phyloP scores from a whole-genome alignment of 2,329 filamentous ascomycete genomes.

The Aspergillus pseudoviridinutans region DNA sequence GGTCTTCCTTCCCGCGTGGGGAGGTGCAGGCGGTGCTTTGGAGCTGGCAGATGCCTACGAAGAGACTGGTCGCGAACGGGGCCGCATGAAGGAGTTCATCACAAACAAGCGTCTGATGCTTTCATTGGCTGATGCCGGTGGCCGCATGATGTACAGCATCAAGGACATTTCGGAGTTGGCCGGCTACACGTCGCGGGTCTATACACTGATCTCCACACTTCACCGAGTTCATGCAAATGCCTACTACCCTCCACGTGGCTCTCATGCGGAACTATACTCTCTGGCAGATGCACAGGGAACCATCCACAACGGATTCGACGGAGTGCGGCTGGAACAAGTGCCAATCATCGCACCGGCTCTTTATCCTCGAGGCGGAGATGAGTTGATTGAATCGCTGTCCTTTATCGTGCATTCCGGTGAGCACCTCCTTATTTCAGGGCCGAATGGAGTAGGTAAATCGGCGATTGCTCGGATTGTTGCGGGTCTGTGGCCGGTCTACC shows the following conservation, averaged over 20 bases:
- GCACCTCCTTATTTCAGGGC: constrained; percentile 88
- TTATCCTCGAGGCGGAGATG: constrained; percentile 86
- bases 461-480: constrained; percentile 83
- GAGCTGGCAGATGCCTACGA: constrained; percentile 53
- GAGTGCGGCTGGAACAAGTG: constrained; percentile 87
- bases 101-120: constrained; percentile 99
- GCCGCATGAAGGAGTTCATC: constrained; percentile 97
- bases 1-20: constrained; percentile 92
- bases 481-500: constrained; percentile 93
- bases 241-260: constrained; percentile 67
- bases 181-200: constrained; percentile 92
- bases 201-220: constrained; percentile 89
- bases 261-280: constrained; percentile 76
- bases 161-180: constrained; percentile 95
- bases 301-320: constrained; percentile 90
- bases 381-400: constrained; percentile 81
- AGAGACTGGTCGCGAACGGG: constrained; percentile 58
- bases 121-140: constrained; percentile 90
- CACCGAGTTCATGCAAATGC: constrained; percentile 89
- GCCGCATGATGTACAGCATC: constrained; percentile 99
- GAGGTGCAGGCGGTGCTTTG: constrained; percentile 69
- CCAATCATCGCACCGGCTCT: constrained; percentile 85
- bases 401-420: constrained; percentile 88
- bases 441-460: constrained; percentile 91
- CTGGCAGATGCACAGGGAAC: constrained; percentile 90